Conservation (phyloP, 352 stramenopile species). For the Thalassiosira pacifica region DNA sequence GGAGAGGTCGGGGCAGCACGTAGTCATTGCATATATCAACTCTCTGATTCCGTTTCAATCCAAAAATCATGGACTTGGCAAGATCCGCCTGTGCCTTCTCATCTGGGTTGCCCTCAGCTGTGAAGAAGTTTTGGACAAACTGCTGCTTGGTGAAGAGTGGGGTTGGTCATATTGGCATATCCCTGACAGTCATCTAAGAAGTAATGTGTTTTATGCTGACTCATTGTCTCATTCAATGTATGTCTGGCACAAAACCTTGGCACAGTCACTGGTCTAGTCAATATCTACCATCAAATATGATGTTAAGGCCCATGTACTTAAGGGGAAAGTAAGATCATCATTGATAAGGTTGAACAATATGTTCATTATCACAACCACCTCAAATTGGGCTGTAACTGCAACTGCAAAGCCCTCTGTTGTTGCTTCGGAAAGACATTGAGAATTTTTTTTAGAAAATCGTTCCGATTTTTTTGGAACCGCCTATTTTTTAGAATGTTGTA, state of each 20-base stretch:
- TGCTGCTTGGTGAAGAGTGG: neutral
- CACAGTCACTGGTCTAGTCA: neutral
- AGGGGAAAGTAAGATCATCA: neutral
- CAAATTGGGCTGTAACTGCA: no score
- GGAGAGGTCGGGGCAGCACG: slow-evolving; percentile 24
- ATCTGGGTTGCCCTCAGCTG: neutral
- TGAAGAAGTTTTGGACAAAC: neutral
- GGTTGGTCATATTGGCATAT: neutral
- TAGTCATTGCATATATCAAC: slow-evolving; percentile 50
- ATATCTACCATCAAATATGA: slow-evolving; percentile 8
- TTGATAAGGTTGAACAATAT: no score
- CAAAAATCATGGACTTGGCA: neutral
- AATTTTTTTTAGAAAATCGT: no score
- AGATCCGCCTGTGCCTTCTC: neutral
- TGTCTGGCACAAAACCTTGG: neutral
- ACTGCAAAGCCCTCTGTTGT: no score
- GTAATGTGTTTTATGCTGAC: neutral
- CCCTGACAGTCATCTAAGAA: neutral
- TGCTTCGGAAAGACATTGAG: no score
- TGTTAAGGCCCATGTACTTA: neutral
- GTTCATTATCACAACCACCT: no score
- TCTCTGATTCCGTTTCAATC: slow-evolving; percentile 42
- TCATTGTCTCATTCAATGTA: slow-evolving; percentile 8
- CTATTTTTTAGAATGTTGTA: no score
- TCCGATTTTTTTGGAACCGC: no score